These are phyloP conservation scores for Epichloe brachyelytri DNA, from an alignment of 2,329 filamentous ascomycete genomes.

Conservation along the genomic window DNA sequence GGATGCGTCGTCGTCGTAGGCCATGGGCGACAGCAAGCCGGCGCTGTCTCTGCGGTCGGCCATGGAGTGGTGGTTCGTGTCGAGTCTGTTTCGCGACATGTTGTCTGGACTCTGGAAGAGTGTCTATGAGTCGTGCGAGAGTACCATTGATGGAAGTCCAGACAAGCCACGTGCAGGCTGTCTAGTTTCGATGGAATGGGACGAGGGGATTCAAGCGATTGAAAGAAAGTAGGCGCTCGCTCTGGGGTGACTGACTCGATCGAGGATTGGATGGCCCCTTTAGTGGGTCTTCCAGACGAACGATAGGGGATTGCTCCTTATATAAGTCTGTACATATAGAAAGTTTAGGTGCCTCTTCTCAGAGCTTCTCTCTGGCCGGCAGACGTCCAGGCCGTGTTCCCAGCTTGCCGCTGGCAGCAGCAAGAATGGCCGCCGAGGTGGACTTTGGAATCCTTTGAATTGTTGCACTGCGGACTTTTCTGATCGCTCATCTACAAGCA, in stretches of 20 bases:
- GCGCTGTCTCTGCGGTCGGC: constrained; percentile 17
- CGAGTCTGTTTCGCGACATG: constrained; percentile 11
- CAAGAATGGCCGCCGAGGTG: constrained; percentile 9
- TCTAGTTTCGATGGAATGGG: too few relatives aligned
- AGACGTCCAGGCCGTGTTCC: neutral
- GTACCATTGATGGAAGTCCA: neutral
- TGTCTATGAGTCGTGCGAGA: neutral
- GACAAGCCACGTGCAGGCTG: neutral
- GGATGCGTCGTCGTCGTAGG: constrained; percentile 56
- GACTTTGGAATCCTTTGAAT: constrained; percentile 14
- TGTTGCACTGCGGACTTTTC: constrained; percentile 20
- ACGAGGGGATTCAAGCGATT: too few relatives aligned
- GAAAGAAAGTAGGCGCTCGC: too few relatives aligned
- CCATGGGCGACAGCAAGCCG: constrained; percentile 48
- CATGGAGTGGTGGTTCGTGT: constrained; percentile 10
- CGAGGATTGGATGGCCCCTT: too few relatives aligned
- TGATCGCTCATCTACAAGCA: constrained; percentile 35
- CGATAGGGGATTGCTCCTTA: too few relatives aligned
- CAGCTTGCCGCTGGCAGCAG: constrained; percentile 7
- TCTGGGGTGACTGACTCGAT: too few relatives aligned
- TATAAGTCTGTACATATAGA: too few relatives aligned
- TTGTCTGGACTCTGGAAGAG: constrained; percentile 1
- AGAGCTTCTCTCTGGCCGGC: too few relatives aligned
- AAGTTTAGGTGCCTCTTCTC: too few relatives aligned
- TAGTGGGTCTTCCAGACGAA: too few relatives aligned